Percentiles rank a stretch among this genome's conserved stretches.
Conservation (phyloP, 1,284 basidiomycete genomes). For the Lentinus polychrous region DNA sequence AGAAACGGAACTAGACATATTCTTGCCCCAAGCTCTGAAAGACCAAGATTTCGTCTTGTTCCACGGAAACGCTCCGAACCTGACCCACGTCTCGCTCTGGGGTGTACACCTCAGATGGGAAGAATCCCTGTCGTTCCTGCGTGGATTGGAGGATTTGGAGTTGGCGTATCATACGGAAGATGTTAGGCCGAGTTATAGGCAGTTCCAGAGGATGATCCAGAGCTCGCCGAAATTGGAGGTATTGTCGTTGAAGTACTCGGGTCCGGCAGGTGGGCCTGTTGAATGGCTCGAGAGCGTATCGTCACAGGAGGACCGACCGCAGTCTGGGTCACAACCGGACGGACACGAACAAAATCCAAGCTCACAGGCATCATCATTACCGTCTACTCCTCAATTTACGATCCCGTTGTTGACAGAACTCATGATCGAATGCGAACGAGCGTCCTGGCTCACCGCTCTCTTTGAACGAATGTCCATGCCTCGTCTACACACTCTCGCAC, state of each 20-base stretch:
- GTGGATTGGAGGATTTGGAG: constrained; percentile 42
- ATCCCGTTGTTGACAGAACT: too few species aligned
- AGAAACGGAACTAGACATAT: constrained; percentile 30
- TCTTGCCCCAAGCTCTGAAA: constrained; percentile 25
- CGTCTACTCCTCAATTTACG: neutral
- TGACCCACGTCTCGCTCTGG: constrained; percentile 45
- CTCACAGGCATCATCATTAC: constrained; percentile 6
- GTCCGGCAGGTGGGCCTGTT: constrained; percentile 35
- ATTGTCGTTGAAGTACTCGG: constrained; percentile 45
- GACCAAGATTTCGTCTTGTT: constrained; percentile 37
- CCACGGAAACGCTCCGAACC: constrained; percentile 44
- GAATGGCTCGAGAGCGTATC: constrained; percentile 27
- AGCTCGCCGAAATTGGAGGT: constrained; percentile 40
- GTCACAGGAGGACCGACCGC: too few species aligned
- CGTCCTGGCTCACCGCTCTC: constrained; percentile 17
- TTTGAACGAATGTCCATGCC: constrained; percentile 34
- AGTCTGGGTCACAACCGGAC: constrained; percentile 9
- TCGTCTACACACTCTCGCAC: constrained; percentile 38
- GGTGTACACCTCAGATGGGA: constrained; percentile 63
- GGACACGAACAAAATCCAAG: neutral
- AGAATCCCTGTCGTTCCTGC: constrained; percentile 27
- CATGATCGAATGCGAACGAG: too few species aligned
- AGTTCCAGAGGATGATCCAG: constrained; percentile 42
- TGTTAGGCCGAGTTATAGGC: constrained; percentile 46
- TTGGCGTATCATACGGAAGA: constrained; percentile 51